phyloP scores from a whole-genome alignment of 768 basidiomycete genomes.

The Termitomyces sp. region DNA sequence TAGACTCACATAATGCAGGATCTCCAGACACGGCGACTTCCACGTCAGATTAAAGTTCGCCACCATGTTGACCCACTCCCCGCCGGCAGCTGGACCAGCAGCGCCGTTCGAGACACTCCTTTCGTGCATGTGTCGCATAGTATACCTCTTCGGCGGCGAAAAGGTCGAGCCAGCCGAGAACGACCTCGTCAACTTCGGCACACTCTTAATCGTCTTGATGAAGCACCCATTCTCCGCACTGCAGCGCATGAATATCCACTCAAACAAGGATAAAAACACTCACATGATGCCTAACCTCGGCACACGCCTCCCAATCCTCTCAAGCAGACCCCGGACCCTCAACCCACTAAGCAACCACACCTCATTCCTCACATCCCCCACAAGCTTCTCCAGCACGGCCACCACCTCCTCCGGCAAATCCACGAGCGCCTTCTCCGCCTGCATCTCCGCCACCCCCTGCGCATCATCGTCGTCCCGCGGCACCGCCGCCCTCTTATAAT shows the following conservation, averaged over 20 bases:
- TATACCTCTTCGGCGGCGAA: background rate
- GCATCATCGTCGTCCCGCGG: background rate
- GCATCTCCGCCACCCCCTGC: background rate
- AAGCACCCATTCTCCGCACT: conserved; percentile 89
- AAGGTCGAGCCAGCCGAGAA: background rate
- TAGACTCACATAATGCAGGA: conserved; percentile 74
- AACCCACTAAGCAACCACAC: conserved; percentile 83
- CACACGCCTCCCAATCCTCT: conserved; percentile 51
- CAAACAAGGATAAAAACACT: conserved; percentile 19
- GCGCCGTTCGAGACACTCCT: background rate
- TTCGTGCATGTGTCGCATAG: background rate
- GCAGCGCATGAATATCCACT: background rate
- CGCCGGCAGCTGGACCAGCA: background rate
- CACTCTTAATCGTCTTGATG: conserved; percentile 45
- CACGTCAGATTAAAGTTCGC: conserved; percentile 72
- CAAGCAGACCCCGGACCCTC: conserved; percentile 55
- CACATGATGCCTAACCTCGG: conserved; percentile 74
- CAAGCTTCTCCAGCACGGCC: conserved; percentile 47
- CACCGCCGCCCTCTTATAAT: conserved; percentile 8
- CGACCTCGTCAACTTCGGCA: conserved; percentile 5
- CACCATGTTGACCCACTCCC: conserved; percentile 77
- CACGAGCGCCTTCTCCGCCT: background rate
- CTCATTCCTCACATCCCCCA: conserved; percentile 62
- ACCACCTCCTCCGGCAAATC: conserved; percentile 32
- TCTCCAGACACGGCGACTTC: conserved; percentile 79